phyloP scores from a whole-genome alignment of 1,284 basidiomycete genomes.

The Ustanciosporium gigantosporum region DNA sequence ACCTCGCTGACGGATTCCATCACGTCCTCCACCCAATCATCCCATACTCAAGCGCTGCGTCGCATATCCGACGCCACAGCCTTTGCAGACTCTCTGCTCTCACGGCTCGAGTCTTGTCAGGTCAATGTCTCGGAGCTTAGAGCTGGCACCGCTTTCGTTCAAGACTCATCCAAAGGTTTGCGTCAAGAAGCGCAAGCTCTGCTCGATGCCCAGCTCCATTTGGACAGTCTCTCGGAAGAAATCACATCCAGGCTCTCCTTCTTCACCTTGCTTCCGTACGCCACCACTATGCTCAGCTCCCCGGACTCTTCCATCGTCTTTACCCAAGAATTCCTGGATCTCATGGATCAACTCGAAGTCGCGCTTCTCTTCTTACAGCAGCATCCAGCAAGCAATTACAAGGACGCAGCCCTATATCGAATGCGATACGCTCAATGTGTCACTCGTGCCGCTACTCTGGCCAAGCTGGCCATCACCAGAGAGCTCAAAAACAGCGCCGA shows the following conservation, averaged over 20 bases:
- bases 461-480: conserved; percentile 32
- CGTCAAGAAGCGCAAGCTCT: conserved; percentile 48
- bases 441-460: conserved; percentile 41
- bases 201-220: conserved; percentile 38
- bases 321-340: conserved; percentile 42
- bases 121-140: conserved; percentile 47
- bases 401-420: conserved; percentile 50
- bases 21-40: conserved; percentile 37
- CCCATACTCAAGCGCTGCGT: conserved; percentile 27
- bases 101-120: conserved; percentile 45
- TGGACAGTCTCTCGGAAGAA: conserved; percentile 38
- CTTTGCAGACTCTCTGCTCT: conserved; percentile 29
- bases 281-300: conserved; percentile 47
- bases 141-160: conserved; percentile 47
- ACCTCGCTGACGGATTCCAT: conserved; percentile 36
- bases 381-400: conserved; percentile 27
- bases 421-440: conserved; percentile 55
- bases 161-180: conserved; percentile 49
- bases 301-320: conserved; percentile 41
- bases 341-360: conserved; percentile 51
- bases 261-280: conserved; percentile 51
- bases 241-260: conserved; percentile 47
- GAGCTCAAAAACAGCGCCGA: background rate
- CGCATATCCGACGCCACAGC: conserved; percentile 29
- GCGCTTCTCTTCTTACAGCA: conserved; percentile 48